Percentiles rank a stretch among this genome's conserved stretches.
Conservation (phyloP, 176 grass and related monocot species). For the Aegilops tauschii region DNA sequence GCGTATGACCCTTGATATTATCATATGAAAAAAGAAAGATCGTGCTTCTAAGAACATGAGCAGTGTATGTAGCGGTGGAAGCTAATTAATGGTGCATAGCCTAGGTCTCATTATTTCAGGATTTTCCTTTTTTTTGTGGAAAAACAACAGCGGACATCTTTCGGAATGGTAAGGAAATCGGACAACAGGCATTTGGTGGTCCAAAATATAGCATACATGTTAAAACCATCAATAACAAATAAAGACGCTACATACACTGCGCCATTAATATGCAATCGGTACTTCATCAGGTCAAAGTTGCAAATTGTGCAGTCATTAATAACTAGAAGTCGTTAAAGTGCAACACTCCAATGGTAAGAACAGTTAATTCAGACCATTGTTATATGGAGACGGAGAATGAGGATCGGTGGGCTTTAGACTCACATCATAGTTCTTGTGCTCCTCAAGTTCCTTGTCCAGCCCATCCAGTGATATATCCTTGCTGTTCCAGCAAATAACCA, state of each 20-base stretch:
- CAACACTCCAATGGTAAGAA: not conserved
- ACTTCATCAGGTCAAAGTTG: not conserved
- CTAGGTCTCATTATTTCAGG: not conserved
- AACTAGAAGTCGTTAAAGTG: conserved; percentile 10
- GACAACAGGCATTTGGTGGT: not conserved
- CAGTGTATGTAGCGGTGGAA: not conserved
- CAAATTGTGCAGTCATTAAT: not conserved
- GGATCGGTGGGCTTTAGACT: conserved; percentile 20
- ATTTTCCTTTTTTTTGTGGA: not conserved
- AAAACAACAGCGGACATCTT: not conserved
- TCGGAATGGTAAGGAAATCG: not conserved
- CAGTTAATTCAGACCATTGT: not conserved
- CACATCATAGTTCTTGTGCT: conserved; percentile 67
- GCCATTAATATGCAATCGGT: not conserved
- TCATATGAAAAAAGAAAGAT: not conserved
- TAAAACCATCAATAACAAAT: not conserved
- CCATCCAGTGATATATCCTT: conserved; percentile 66
- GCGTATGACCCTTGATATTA: conserved; percentile 10
- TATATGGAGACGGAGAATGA: not conserved
- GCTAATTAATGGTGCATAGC: not conserved
- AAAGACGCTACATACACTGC: not conserved
- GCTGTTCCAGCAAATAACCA: conserved; percentile 34
- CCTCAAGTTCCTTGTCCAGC: conserved; percentile 64
- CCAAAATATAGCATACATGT: not conserved
- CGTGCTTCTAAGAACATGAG: not conserved